Conservation (phyloP, 1,284 basidiomycete genomes). For the Irpex lacteus region DNA sequence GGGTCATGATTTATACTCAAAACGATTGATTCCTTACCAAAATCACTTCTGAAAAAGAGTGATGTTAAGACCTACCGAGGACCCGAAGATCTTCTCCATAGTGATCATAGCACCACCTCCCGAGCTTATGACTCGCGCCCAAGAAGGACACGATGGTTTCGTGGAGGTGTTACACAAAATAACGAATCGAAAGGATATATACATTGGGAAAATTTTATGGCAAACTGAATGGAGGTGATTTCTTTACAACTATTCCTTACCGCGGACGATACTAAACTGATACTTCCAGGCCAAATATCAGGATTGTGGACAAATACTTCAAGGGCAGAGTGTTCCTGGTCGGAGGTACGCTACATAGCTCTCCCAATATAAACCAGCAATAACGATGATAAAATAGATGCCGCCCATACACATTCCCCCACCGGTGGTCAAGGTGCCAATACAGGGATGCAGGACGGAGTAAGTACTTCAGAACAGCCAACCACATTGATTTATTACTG, state of each 20-base stretch:
- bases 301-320: slow-evolving; percentile 30
- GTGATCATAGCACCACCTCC: not conserved
- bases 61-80: not conserved
- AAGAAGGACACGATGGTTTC: not conserved
- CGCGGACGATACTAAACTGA: not conserved
- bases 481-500: not conserved
- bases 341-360: not conserved
- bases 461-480: not conserved
- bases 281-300: slow-evolving; percentile 29
- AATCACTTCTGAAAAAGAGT: not conserved
- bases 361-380: too few species aligned
- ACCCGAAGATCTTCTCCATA: not conserved
- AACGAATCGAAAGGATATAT: not conserved
- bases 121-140: not conserved
- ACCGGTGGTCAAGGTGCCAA: slow-evolving; percentile 18
- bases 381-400: not conserved
- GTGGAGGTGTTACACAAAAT: not conserved
- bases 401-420: not conserved
- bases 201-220: not conserved
- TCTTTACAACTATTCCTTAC: not conserved
- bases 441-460: slow-evolving; percentile 14
- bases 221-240: not conserved
- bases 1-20: not conserved
- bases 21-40: not conserved
- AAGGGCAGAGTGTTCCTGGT: slow-evolving; percentile 25